phyloP scores from a whole-genome alignment of 306 rosid genomes.

The Neltuma alba region DNA sequence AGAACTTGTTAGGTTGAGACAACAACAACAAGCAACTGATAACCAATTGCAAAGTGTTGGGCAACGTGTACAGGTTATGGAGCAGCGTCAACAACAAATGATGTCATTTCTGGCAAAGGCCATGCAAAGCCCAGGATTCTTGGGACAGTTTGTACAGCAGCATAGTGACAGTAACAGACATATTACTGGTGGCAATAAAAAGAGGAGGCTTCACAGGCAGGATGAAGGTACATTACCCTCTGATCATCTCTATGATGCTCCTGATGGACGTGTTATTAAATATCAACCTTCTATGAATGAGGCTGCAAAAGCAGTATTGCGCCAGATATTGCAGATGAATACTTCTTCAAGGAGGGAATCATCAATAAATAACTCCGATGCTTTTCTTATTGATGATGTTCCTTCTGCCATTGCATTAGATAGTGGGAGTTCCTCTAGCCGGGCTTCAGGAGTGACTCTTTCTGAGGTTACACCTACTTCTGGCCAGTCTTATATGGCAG shows the following conservation, averaged over 20 bases:
- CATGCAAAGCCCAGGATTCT: slow-evolving; percentile 56
- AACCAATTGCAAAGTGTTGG: slow-evolving; percentile 60
- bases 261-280: slow-evolving; percentile 57
- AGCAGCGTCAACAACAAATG: slow-evolving; percentile 71
- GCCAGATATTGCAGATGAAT: slow-evolving; percentile 57
- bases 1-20: slow-evolving; percentile 70
- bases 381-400: slow-evolving; percentile 48
- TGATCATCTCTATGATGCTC: slow-evolving; percentile 38
- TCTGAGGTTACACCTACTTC: slow-evolving; percentile 54
- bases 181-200: slow-evolving; percentile 47
- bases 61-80: slow-evolving; percentile 66
- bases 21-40: slow-evolving; percentile 65
- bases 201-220: slow-evolving; percentile 60
- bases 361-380: slow-evolving; percentile 44
- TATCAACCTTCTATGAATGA: slow-evolving; percentile 61
- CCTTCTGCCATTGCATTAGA: slow-evolving; percentile 42
- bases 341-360: slow-evolving; percentile 51
- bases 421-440: slow-evolving; percentile 41
- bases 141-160: slow-evolving; percentile 64
- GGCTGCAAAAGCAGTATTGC: slow-evolving; percentile 63
- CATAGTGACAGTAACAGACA: slow-evolving; percentile 56
- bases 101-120: slow-evolving; percentile 74
- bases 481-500: slow-evolving; percentile 34
- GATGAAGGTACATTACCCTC: slow-evolving; percentile 44
- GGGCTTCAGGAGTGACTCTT: slow-evolving; percentile 53